phyloP scores from a whole-genome alignment of 2,329 filamentous ascomycete genomes.

The Aspergillus thermomutatus region DNA sequence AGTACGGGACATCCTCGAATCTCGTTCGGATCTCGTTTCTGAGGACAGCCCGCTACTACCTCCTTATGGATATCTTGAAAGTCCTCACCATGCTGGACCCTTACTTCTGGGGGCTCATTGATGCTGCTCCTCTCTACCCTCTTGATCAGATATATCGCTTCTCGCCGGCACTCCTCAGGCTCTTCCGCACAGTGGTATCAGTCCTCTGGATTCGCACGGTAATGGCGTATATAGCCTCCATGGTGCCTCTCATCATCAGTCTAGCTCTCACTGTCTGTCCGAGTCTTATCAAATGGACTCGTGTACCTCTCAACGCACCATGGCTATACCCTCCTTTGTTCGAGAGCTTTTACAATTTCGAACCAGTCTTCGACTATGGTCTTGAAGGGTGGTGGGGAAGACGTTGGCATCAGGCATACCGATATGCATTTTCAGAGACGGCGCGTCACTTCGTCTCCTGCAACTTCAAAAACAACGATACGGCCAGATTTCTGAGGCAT shows the following conservation, averaged over 20 bases:
- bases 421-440: neutral
- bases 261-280: neutral
- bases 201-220: neutral
- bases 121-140: neutral
- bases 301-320: neutral
- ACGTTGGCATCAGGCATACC: neutral
- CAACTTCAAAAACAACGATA: neutral
- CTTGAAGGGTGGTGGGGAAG: neutral
- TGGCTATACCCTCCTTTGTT: neutral
- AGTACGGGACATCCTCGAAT: neutral
- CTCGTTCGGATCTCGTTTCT: neutral
- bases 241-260: neutral
- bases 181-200: neutral
- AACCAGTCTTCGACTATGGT: neutral
- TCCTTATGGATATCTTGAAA: neutral
- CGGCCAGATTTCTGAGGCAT: neutral
- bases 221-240: neutral
- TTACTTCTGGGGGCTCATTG: neutral
- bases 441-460: neutral
- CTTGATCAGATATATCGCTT: neutral
- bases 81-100: neutral
- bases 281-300: neutral
- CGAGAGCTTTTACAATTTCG: neutral
- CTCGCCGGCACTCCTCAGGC: neutral
- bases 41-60: neutral